Conservation (phyloP, 371 early-diverging fungal species). For the Mucor lusitanicus region DNA sequence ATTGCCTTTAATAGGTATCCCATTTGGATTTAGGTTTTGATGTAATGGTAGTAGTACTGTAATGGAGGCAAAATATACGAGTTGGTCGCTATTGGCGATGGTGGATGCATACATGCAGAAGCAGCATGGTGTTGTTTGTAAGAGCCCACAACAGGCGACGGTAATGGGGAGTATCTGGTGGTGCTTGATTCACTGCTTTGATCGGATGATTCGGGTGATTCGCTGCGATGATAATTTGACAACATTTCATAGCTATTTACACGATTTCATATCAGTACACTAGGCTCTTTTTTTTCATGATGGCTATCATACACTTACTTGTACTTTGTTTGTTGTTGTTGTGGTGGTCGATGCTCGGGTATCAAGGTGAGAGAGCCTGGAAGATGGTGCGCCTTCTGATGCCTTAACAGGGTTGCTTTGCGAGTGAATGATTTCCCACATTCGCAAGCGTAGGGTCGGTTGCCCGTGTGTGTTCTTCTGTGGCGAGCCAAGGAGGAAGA, state of each 20-base stretch:
- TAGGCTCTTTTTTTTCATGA: neutral
- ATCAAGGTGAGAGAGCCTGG: neutral
- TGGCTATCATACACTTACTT: neutral
- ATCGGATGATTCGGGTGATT: constrained; percentile 15
- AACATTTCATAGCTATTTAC: neutral
- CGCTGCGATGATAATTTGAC: constrained; percentile 8
- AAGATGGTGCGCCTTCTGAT: constrained; percentile 42
- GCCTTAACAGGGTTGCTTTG: constrained; percentile 68
- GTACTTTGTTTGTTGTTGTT: neutral
- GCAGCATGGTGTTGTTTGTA: neutral
- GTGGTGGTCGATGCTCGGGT: neutral
- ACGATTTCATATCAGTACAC: neutral
- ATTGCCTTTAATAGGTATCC: constrained; percentile 3
- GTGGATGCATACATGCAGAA: constrained; percentile 13
- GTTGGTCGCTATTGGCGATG: neutral
- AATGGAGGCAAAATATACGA: constrained; percentile 10
- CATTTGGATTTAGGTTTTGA: neutral
- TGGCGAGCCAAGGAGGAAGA: constrained; percentile 51
- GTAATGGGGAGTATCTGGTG: neutral
- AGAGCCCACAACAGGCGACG: constrained; percentile 2
- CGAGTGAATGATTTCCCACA: constrained; percentile 68
- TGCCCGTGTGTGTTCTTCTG: constrained; percentile 51
- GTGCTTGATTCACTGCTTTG: constrained; percentile 6
- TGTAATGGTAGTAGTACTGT: constrained; percentile 1
- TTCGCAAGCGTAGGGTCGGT: constrained; percentile 44